Evolutionary conservation across 106 monocot species (phyloP), one percentile per base, ranked within the genome.

Genomic region (Acorus calamus): DNA sequence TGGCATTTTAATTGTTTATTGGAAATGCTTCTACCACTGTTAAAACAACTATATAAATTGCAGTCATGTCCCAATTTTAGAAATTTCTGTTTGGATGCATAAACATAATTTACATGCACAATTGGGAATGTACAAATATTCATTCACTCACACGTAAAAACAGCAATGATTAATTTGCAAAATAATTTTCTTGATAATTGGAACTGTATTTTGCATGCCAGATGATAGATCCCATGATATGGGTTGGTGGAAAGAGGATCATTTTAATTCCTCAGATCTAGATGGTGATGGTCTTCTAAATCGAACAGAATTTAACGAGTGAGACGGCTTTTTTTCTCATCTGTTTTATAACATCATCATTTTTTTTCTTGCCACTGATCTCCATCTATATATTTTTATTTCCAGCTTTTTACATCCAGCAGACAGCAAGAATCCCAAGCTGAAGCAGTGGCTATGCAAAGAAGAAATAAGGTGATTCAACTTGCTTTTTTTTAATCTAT

Each of bases 291-390:
- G 85, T 13, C 79, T 82, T 65, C 54, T 98, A 12, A 92, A 92
- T 81, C 56, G 75, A n/a, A 86, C 83, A 0, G 98, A 98, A 70
- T 98, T 98, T 61, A 88, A 88, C 59, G 87, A 92, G 98, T 92
- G 68, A 55, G 46, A 67, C 3, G 41, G 68, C 55, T 56, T 42
- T 60, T 4, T 46, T 13, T 42, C 49, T 45, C 73, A 55, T 51
- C 42, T 41, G 13, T 43, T 60, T 7, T 66, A 4, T n/a, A 11
- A 75, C 4, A 66, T 44, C n/a, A n/a, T n/a, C 44, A 57, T 47
- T 42, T 8, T 55, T n/a, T 57, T 43, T 61, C 42, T n/a, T 53
- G 53, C 42, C 5, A 52, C 4, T 41, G 46, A 7, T 52, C 59
- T 42, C 14, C 62, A 10, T 42, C 75, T 52, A 7, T 55, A n/a